Percentiles rank a stretch among this genome's conserved stretches.
These are phyloP conservation scores for Dactylellina sp. DNA, from an alignment of 2,329 filamentous ascomycete species.

Conservation along the genomic window DNA sequence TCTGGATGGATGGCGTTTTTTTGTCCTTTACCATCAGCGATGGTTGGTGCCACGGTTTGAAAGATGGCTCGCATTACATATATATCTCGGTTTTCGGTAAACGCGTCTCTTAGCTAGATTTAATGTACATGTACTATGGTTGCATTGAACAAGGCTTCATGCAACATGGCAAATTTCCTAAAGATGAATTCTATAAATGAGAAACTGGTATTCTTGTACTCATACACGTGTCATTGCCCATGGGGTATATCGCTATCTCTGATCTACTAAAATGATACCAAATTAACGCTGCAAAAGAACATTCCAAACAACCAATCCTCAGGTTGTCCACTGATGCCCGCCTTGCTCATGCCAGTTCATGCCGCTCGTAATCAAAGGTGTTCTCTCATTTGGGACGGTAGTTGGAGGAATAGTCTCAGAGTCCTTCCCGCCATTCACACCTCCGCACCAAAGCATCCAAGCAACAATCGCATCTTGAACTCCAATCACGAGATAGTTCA, in stretches of 20 bases:
- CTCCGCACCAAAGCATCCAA: slow-evolving; percentile 43
- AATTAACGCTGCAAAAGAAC: neutral
- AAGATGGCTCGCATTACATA: too few relatives aligned
- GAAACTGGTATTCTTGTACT: neutral
- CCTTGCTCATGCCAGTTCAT: slow-evolving; percentile 50
- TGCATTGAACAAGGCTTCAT: too few relatives aligned
- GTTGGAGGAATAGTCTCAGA: neutral
- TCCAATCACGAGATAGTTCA: slow-evolving; percentile 39
- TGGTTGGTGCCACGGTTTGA: too few relatives aligned
- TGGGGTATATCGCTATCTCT: slow-evolving; percentile 8
- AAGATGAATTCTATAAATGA: neutral
- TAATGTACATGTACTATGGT: too few relatives aligned
- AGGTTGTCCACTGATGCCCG: slow-evolving; percentile 24
- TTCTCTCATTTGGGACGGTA: slow-evolving; percentile 23
- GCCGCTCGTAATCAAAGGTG: slow-evolving; percentile 30
- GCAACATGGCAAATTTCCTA: too few relatives aligned
- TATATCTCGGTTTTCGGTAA: too few relatives aligned
- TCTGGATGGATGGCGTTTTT: too few relatives aligned
- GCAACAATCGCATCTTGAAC: slow-evolving; percentile 43
- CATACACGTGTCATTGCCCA: neutral
- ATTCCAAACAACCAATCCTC: neutral
- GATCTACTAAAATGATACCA: neutral
- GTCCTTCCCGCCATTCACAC: neutral
- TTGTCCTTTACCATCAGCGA: too few relatives aligned
- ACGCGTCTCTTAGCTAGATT: too few relatives aligned